Evolutionary conservation across 2,329 filamentous ascomycete species (phyloP).

Genomic region (Dactylellina drechsleri): DNA sequence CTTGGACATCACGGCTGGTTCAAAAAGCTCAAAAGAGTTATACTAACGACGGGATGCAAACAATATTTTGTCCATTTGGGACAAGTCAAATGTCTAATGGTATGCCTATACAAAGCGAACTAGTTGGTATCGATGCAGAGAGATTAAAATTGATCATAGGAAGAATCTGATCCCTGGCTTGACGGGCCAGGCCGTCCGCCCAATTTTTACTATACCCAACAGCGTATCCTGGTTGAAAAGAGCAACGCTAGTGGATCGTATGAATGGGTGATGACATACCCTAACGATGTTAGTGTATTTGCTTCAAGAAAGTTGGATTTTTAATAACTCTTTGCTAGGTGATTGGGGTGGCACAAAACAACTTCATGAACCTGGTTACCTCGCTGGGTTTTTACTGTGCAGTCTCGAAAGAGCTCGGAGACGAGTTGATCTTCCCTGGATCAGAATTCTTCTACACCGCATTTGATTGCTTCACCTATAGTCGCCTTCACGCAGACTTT

Average conservation of each 20-base stretch:
- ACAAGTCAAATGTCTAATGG: conserved; percentile 64
- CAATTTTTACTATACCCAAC: conserved; percentile 68
- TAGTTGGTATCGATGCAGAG: neutral
- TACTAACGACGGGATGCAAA: conserved; percentile 66
- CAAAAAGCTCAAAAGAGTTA: conserved; percentile 64
- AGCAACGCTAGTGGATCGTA: conserved; percentile 47
- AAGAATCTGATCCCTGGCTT: conserved; percentile 65
- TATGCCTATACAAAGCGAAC: conserved; percentile 9
- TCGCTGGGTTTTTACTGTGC: conserved; percentile 63
- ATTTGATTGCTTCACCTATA: conserved; percentile 60
- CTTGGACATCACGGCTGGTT: conserved; percentile 63
- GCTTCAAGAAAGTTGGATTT: neutral
- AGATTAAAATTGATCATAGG: conserved; percentile 6
- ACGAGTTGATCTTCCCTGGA: conserved; percentile 61
- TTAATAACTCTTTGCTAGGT: conserved; percentile 53
- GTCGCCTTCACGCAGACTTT: conserved; percentile 61
- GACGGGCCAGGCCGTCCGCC: conserved; percentile 61
- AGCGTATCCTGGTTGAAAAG: conserved; percentile 62
- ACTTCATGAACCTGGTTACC: conserved; percentile 63
- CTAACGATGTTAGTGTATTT: conserved; percentile 61
- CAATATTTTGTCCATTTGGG: conserved; percentile 69
- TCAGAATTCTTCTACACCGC: conserved; percentile 61
- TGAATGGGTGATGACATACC: conserved; percentile 61
- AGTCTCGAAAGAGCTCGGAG: conserved; percentile 60
- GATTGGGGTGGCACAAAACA: conserved; percentile 60